Percentiles rank a stretch among this genome's conserved stretches.
Conservation (phyloP, 2,329 filamentous ascomycete species). For the Nothophoma quercina region DNA sequence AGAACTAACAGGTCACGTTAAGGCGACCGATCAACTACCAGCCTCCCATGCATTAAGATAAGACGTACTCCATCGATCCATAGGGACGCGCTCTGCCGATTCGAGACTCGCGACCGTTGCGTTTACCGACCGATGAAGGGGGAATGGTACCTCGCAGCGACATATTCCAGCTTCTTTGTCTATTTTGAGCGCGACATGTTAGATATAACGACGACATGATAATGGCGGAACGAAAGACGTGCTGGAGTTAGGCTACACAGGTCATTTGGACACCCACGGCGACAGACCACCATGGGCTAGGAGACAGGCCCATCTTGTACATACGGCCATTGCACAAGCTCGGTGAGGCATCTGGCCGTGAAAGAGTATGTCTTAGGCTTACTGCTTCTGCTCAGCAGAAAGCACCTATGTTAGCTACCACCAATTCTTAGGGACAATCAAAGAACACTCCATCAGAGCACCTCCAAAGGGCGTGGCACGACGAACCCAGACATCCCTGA, state of each 20-base stretch:
- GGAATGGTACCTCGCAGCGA: conserved; percentile 27
- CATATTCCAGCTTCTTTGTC: conserved; percentile 38
- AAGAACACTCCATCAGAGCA: conserved; percentile 9
- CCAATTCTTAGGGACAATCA: conserved; percentile 19
- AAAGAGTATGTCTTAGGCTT: conserved; percentile 17
- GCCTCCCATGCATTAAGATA: conserved; percentile 61
- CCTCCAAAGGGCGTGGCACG: background rate
- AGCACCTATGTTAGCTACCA: conserved; percentile 17
- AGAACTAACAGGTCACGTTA: conserved; percentile 19
- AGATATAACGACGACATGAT: conserved; percentile 50
- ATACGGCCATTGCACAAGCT: conserved; percentile 36
- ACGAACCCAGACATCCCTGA: background rate
- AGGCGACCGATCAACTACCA: conserved; percentile 88
- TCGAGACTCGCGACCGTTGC: conserved; percentile 18
- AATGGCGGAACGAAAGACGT: conserved; percentile 41
- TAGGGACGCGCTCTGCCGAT: conserved; percentile 16
- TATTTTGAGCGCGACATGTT: conserved; percentile 45
- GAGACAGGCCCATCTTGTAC: conserved; percentile 39
- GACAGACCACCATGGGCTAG: conserved; percentile 23
- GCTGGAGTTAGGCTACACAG: conserved; percentile 26
- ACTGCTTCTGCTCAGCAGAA: conserved; percentile 13
- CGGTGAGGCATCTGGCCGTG: conserved; percentile 20
- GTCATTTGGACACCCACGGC: conserved; percentile 30
- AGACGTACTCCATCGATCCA: conserved; percentile 10
- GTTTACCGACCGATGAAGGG: conserved; percentile 16